phyloP scores from a whole-genome alignment of 495 filamentous ascomycete genomes.

The Lentithecium fluviatile region DNA sequence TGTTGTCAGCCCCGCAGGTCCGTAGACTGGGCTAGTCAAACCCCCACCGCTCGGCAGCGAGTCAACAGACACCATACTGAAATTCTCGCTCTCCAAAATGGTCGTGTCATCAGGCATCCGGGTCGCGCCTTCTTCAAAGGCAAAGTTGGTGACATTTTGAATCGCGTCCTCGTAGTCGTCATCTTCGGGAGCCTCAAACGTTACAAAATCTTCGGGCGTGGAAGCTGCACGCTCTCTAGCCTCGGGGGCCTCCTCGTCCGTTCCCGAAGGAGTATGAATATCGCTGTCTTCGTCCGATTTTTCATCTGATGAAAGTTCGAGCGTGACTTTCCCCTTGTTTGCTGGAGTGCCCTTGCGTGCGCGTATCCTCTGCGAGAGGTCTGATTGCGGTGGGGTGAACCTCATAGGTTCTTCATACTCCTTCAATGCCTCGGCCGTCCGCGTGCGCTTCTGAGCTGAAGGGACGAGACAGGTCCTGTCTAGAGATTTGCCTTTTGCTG shows the following conservation, averaged over 20 bases:
- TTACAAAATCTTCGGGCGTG: neutral
- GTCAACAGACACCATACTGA: conserved; percentile 45
- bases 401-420: conserved; percentile 5
- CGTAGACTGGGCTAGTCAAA: conserved; percentile 15
- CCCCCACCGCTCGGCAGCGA: conserved; percentile 36
- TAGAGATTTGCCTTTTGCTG: neutral
- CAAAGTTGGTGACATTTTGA: conserved; percentile 17
- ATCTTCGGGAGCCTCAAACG: neutral
- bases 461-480: neutral
- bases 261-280: conserved; percentile 9
- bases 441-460: neutral
- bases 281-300: neutral
- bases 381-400: conserved; percentile 4
- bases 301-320: neutral
- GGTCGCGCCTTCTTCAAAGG: conserved; percentile 27
- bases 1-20: neutral
- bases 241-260: conserved; percentile 11
- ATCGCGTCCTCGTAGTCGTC: conserved; percentile 6
- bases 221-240: neutral
- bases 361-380: conserved; percentile 13
- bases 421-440: neutral
- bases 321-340: neutral
- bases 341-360: conserved; percentile 14
- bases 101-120: conserved; percentile 37
- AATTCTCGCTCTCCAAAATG: conserved; percentile 41